Base-by-base conservation (phyloP, 768 basidiomycete species). In the Suillus occidentalis region DNA sequence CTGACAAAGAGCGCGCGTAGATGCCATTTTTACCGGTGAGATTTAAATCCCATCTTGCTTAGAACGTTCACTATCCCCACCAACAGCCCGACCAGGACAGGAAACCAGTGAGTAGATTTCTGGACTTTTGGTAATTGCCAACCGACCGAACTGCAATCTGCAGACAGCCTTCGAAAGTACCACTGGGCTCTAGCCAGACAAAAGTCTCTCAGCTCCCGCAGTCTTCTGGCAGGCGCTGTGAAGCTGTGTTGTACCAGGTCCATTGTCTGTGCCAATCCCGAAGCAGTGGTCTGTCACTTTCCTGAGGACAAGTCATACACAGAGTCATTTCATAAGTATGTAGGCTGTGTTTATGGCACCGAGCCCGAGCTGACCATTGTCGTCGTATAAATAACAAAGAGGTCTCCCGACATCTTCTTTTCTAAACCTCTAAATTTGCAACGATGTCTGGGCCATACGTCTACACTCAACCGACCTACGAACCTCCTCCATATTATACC, bases 391-490 rank as follows among this genome's bases (percentile, higher is more conserved):
- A 58, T 58, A 58, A 37, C 22, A 31, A 31, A 12, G 53, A 20
- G 5, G 37, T 25, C 37, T 25, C 57, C 5, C 5, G 2, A 39
- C 6, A 58, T 25, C 57, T 58, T 40, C 40, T 18, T 5, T 22
- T 40, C 22, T 6, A 9, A 22, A 58, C 22, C 2, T 58, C 37
- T 10, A 10, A 16, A 25, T 25, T 36, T 25, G 6, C 57, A 58
- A 40, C 57, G 68, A 81, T 81, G 80, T 77, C 81, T 60, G 72
- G 61, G 34, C 82, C 84, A 63, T 85, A 77, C 69, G 70, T 82
- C 49, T 85, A 82, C 61, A 77, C 74, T 1, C 82, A 83, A 2
- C 28, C 70, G 7, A 62, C 76, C n/a, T 79, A 75, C 64, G 70
- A 73, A 63, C 72, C 77, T 28, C 78, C 77, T 6, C 75, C 76